Evolutionary conservation across 208 protist genomes (phyloP).

Genomic region (Tetramitus jugosus): DNA sequence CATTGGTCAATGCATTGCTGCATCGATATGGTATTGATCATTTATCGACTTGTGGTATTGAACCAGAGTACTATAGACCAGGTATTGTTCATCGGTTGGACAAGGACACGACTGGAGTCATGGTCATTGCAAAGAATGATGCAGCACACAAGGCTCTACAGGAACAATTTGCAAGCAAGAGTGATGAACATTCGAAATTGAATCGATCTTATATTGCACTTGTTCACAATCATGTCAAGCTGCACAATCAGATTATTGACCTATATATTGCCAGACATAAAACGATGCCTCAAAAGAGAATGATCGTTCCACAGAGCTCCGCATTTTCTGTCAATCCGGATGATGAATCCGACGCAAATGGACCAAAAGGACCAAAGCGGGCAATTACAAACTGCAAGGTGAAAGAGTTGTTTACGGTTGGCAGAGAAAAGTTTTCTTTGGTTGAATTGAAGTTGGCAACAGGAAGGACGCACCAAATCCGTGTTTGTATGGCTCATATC

Average conservation of each 20-base stretch:
- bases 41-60: neutral
- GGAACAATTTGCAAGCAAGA: conserved; percentile 20
- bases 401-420: neutral
- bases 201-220: neutral
- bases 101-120: conserved; percentile 64
- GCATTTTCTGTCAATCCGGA: no score
- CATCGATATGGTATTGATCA: neutral
- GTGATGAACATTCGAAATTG: neutral
- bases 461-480: conserved; percentile 35
- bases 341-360: neutral
- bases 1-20: conserved; percentile 22
- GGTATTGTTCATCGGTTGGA: conserved; percentile 64
- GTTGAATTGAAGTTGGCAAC: conserved; percentile 13
- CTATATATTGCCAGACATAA: neutral
- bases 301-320: neutral
- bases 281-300: neutral
- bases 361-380: neutral
- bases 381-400: neutral
- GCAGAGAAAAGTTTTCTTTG: neutral
- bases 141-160: neutral
- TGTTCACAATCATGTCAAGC: neutral
- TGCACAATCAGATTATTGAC: neutral
- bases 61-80: neutral
- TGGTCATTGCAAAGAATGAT: conserved; percentile 22
- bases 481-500: conserved; percentile 25